Conservation (phyloP, 441 rosid genomes). For the Pelargonium exstipulatum region DNA sequence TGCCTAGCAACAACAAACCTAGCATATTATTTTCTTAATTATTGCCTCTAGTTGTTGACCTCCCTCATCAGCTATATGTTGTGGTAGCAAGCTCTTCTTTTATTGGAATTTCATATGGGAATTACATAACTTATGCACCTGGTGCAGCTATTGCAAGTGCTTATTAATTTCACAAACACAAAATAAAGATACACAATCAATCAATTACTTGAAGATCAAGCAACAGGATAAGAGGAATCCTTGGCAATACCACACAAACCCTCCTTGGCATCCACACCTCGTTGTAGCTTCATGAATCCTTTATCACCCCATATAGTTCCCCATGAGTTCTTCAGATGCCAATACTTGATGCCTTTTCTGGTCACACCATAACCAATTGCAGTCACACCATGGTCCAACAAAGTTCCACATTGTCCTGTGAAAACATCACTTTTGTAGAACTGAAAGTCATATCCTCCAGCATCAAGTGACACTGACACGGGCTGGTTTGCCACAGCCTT, state of each 20-base stretch:
- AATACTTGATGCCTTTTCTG: slow-evolving; percentile 24
- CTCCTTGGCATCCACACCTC: slow-evolving; percentile 21
- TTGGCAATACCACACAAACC: slow-evolving; percentile 31
- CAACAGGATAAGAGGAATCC: slow-evolving; percentile 23
- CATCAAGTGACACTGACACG: slow-evolving; percentile 79
- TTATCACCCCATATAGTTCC: slow-evolving; percentile 26
- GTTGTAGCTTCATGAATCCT: slow-evolving; percentile 27
- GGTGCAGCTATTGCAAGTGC: too few species aligned
- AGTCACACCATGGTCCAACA: slow-evolving; percentile 22
- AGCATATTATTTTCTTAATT: too few species aligned
- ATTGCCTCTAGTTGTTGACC: too few species aligned
- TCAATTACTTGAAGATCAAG: too few species aligned
- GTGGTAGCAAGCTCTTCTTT: too few species aligned
- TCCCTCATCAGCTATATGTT: too few species aligned
- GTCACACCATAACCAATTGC: slow-evolving; percentile 19
- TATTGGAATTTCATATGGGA: too few species aligned
- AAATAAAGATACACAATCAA: too few species aligned
- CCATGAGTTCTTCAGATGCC: slow-evolving; percentile 32
- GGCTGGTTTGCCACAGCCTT: slow-evolving; percentile 80
- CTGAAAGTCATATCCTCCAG: slow-evolving; percentile 72
- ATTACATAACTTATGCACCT: too few species aligned
- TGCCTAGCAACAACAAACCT: too few species aligned
- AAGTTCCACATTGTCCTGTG: slow-evolving; percentile 20
- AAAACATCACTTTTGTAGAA: slow-evolving; percentile 32
- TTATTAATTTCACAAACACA: too few species aligned